Conservation (phyloP, 2,329 filamentous ascomycete genomes). For the Juglanconis sp. region DNA sequence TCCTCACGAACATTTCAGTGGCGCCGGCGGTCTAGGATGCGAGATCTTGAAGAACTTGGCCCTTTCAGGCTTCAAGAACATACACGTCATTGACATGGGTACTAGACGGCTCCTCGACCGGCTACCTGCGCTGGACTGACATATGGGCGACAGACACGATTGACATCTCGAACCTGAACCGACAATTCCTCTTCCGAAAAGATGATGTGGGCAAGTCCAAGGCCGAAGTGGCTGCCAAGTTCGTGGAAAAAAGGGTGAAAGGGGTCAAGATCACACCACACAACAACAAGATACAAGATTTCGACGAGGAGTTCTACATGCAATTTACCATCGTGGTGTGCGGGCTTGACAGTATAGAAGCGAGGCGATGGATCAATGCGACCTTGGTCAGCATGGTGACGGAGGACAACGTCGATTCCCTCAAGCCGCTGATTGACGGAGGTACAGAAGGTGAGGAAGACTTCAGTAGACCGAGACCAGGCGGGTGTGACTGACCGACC, state of each 20-base stretch:
- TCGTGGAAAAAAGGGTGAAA: conserved; percentile 85
- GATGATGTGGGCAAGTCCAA: conserved; percentile 90
- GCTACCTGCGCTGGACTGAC: conserved; percentile 8
- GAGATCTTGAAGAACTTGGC: conserved; percentile 97
- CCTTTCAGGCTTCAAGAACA: conserved; percentile 91
- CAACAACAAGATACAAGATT: conserved; percentile 94
- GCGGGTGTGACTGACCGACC: conserved; percentile 8
- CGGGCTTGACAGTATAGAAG: conserved; percentile 94
- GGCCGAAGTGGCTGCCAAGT: conserved; percentile 86
- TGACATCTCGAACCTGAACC: conserved; percentile 96
- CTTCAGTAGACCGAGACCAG: background rate
- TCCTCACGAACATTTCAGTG: conserved; percentile 49
- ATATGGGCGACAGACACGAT: conserved; percentile 69
- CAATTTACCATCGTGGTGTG: conserved; percentile 94
- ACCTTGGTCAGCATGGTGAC: conserved; percentile 90
- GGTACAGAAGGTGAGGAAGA: conserved; percentile 72
- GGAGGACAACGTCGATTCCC: conserved; percentile 71
- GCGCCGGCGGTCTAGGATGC: conserved; percentile 89
- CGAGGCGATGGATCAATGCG: conserved; percentile 96
- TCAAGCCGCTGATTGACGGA: conserved; percentile 94
- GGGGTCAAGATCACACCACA: conserved; percentile 92
- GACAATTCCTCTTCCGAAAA: conserved; percentile 93
- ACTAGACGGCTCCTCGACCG: conserved; percentile 26
- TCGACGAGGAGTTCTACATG: conserved; percentile 94
- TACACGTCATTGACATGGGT: conserved; percentile 99